Base-by-base conservation (phyloP, 441 rosid genomes). In the Gossypium trilobum region DNA sequence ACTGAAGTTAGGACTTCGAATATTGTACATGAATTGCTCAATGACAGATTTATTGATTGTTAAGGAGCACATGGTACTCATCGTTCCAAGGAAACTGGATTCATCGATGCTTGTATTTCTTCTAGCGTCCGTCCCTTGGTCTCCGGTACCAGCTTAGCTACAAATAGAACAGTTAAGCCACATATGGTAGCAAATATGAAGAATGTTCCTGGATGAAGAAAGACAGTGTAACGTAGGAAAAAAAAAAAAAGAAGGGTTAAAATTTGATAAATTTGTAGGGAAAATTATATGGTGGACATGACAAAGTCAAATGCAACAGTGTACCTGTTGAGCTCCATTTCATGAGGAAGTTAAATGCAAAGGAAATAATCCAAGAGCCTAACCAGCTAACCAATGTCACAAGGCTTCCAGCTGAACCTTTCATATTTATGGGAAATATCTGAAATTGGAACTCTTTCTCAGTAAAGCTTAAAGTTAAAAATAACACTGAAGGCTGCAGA, bases 321-420 rank as follows among this genome's bases (percentile, higher is more conserved):
- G 60, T 56, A 84, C 85, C 89, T 20, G 81, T 29, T 4, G 87
- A 75, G 80, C 76, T 87, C 86, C 85, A 85, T 0, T 74, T 36
- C 83, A 80, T 78, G 25, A 84, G 64, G 74, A 87, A 87, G 78
- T 83, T 87, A 71, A 83, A 86, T 17, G 88, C 50, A 25, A 73
- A 87, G 3, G 91, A 79, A 72, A 87, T 23, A 20, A 86, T 78
- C 89, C 87, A 86, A 50, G 89, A 83, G n/a, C 89, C 85, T 57
- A 78, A 64, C 91, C 89, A 87, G 80, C 84, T 86, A 57, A 87
- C 83, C 50, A 86, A 62, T 33, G 86, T 76, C 72, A 84, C 88
- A 1, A 87, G 77, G 73, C 91, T 87, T 70, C 91, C 91, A 8
- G 91, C 91, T 13, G 81, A 78, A 42, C 89, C 89, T 62, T 86